phyloP scores from a whole-genome alignment of 805 yeast species.

The Spathaspora gorwiae region DNA sequence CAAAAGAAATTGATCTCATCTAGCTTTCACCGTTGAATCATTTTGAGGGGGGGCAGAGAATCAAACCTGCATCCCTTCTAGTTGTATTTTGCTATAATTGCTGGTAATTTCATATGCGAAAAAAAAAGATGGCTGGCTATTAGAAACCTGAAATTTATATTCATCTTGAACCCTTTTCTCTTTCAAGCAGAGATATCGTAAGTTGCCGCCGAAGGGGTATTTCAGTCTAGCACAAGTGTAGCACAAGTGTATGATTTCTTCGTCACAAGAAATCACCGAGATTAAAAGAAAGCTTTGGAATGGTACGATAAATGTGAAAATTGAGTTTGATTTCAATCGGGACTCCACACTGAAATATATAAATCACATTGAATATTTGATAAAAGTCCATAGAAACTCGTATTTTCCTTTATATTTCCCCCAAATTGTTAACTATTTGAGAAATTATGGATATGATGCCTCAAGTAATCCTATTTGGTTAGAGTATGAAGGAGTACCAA shows the following conservation, averaged over 20 bases:
- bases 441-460: slow-evolving; percentile 16
- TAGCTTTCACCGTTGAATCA: too few species aligned
- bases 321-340: slow-evolving; percentile 25
- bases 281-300: slow-evolving; percentile 46
- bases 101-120: too few species aligned
- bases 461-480: slow-evolving; percentile 49
- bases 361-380: slow-evolving; percentile 13
- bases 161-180: too few species aligned
- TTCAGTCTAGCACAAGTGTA: too few species aligned
- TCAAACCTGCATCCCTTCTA: too few species aligned
- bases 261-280: slow-evolving; percentile 7
- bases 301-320: slow-evolving; percentile 46
- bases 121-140: too few species aligned
- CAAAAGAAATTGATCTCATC: too few species aligned
- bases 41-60: too few species aligned
- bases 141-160: not conserved
- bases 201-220: too few species aligned
- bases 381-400: slow-evolving; percentile 38
- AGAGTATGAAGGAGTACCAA: slow-evolving; percentile 56
- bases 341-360: not conserved
- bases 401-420: slow-evolving; percentile 47
- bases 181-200: too few species aligned
- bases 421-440: slow-evolving; percentile 35
- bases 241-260: not conserved
- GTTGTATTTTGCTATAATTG: too few species aligned